These are phyloP conservation scores for Entomortierella beljakovae DNA, from an alignment of 192 early-diverging fungal species.

Conservation along the genomic window DNA sequence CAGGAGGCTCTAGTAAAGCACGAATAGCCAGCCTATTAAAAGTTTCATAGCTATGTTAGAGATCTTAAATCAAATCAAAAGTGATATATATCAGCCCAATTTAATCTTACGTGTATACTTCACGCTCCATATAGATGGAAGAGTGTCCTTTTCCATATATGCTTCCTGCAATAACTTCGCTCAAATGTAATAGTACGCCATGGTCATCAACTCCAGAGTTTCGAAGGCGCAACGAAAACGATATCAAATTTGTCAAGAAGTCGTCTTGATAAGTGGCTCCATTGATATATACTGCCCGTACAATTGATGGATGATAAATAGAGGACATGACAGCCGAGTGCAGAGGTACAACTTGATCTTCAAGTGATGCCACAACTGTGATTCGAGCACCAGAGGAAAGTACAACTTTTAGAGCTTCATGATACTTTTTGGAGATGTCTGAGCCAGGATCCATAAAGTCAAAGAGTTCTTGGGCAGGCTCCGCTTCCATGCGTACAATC, in stretches of 20 bases:
- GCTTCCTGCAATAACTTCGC: conserved; percentile 88
- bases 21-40: conserved; percentile 35
- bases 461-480: conserved; percentile 93
- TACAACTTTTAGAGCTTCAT: conserved; percentile 74
- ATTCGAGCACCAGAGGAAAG: conserved; percentile 78
- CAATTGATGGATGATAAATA: conserved; percentile 81
- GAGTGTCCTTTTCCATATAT: conserved; percentile 94
- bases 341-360: conserved; percentile 96
- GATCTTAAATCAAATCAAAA: neutral
- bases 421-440: conserved; percentile 75
- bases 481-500: conserved; percentile 90
- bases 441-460: conserved; percentile 89
- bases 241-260: conserved; percentile 89
- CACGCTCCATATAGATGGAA: conserved; percentile 90
- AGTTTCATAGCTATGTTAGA: conserved; percentile 22
- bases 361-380: conserved; percentile 87
- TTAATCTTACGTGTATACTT: conserved; percentile 79
- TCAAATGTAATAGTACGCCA: conserved; percentile 86
- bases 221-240: conserved; percentile 87
- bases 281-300: conserved; percentile 91
- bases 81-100: too few species aligned
- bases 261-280: conserved; percentile 83
- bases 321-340: conserved; percentile 81
- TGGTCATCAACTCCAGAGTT: conserved; percentile 92
- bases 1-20: conserved; percentile 50